These are phyloP conservation scores for Metschnikowia lachancei DNA, from an alignment of 805 yeast species.

Conservation along the genomic window DNA sequence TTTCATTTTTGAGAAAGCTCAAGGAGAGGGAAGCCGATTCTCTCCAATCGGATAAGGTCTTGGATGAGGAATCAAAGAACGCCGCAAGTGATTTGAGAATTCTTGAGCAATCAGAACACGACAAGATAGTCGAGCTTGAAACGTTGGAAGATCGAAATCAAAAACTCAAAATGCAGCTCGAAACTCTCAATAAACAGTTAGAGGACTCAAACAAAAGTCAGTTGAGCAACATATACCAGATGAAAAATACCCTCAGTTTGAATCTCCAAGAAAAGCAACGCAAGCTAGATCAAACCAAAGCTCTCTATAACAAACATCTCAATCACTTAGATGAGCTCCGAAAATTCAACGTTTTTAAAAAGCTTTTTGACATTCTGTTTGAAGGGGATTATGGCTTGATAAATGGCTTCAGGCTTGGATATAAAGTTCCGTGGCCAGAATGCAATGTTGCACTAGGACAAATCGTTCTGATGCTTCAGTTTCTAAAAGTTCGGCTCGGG, in stretches of 20 bases:
- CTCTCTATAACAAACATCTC: constrained; percentile 59
- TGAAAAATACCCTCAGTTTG: constrained; percentile 55
- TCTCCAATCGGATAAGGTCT: constrained; percentile 18
- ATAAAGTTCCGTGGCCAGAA: constrained; percentile 81
- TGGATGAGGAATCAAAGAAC: constrained; percentile 8
- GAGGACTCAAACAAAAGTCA: constrained; percentile 36
- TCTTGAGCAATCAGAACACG: constrained; percentile 40
- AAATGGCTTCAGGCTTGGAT: constrained; percentile 80
- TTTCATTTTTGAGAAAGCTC: constrained; percentile 67
- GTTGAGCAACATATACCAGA: constrained; percentile 45
- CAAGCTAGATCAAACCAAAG: constrained; percentile 61
- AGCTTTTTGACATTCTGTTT: constrained; percentile 77
- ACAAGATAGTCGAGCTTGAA: constrained; percentile 31
- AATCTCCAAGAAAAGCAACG: constrained; percentile 49
- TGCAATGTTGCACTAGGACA: constrained; percentile 92
- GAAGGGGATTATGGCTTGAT: constrained; percentile 74
- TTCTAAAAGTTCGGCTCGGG: constrained; percentile 56
- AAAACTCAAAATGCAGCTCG: constrained; percentile 49
- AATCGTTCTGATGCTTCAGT: constrained; percentile 63
- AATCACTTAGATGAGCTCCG: constrained; percentile 69
- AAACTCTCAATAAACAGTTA: constrained; percentile 40
- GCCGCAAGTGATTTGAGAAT: constrained; percentile 37
- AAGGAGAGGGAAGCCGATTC: constrained; percentile 42
- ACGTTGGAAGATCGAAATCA: constrained; percentile 42
- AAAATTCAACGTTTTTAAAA: constrained; percentile 76